Evolutionary conservation across 2,329 filamentous ascomycete genomes (phyloP).

Genomic region (Alternaria gaisen): DNA sequence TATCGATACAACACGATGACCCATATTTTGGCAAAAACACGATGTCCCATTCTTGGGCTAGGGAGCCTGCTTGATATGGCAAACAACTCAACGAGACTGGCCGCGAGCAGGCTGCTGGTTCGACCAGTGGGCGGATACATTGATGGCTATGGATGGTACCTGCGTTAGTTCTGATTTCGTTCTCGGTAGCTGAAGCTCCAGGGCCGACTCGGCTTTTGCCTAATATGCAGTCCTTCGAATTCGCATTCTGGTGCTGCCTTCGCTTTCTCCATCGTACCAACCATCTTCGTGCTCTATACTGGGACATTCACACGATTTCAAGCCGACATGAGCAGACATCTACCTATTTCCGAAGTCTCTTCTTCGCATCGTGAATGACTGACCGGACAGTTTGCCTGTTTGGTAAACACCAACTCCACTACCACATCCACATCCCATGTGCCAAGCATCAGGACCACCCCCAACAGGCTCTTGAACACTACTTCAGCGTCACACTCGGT

Average conservation of each 20-base stretch:
- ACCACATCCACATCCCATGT: constrained; percentile 7
- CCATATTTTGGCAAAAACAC: not conserved
- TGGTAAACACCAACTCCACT: constrained; percentile 6
- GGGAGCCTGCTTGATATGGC: not conserved
- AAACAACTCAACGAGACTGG: not conserved
- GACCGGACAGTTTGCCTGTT: constrained; percentile 2
- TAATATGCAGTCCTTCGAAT: not conserved
- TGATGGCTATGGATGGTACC: constrained; percentile 2
- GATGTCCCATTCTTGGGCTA: not conserved
- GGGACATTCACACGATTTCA: too few species aligned
- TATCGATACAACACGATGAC: not conserved
- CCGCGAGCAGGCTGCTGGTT: not conserved
- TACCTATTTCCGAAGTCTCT: not conserved
- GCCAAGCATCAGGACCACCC: constrained; percentile 6
- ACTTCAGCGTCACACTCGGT: constrained; percentile 12
- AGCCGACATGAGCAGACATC: not conserved
- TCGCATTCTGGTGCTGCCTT: not conserved
- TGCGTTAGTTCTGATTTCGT: constrained; percentile 9
- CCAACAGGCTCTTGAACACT: constrained; percentile 16
- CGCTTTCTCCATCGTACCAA: not conserved
- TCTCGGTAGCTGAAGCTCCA: not conserved
- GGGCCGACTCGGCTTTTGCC: not conserved
- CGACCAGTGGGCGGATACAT: not conserved
- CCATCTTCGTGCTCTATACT: not conserved
- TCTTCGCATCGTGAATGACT: not conserved